These are phyloP conservation scores for Cystobasidium sp. DNA, from an alignment of 1,284 basidiomycete genomes.

Conservation along the genomic window DNA sequence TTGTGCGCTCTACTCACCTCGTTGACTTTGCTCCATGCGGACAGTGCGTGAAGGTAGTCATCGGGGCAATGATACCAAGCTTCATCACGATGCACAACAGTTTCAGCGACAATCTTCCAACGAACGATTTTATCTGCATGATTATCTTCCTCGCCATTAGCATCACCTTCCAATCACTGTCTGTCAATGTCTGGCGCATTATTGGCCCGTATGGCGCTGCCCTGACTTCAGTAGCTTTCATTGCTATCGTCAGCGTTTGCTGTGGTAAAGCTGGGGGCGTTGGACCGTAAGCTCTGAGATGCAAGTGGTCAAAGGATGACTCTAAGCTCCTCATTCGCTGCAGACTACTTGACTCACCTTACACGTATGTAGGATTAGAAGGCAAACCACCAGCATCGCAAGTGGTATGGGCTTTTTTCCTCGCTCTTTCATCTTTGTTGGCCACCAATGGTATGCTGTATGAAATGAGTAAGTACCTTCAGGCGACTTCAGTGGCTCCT, in stretches of 20 bases:
- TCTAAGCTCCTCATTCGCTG: background rate
- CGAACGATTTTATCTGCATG: constrained; percentile 57
- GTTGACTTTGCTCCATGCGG: background rate
- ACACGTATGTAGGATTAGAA: constrained; percentile 26
- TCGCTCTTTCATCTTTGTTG: constrained; percentile 52
- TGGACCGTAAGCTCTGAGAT: constrained; percentile 53
- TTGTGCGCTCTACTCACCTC: background rate
- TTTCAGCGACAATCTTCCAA: constrained; percentile 51
- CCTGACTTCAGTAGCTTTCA: constrained; percentile 54
- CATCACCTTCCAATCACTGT: constrained; percentile 55
- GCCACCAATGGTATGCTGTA: constrained; percentile 36
- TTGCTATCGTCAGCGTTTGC: constrained; percentile 57
- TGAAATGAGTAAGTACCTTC: background rate
- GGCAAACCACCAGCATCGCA: constrained; percentile 50
- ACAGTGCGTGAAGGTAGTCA: constrained; percentile 57
- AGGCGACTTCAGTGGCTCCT: background rate
- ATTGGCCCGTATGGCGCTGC: constrained; percentile 57
- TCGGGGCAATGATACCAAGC: constrained; percentile 56
- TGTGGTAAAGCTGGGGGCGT: constrained; percentile 55
- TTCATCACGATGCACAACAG: constrained; percentile 54
- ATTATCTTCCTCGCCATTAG: constrained; percentile 57
- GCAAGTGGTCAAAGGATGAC: background rate
- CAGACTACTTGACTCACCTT: constrained; percentile 22
- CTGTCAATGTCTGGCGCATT: constrained; percentile 55
- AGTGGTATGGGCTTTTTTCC: constrained; percentile 58